A percentile compares a stretch with the other conserved stretches of the same genome.
These are phyloP conservation scores for Lactifluus volemus DNA, from an alignment of 768 basidiomycete species.

Conservation along the genomic window DNA sequence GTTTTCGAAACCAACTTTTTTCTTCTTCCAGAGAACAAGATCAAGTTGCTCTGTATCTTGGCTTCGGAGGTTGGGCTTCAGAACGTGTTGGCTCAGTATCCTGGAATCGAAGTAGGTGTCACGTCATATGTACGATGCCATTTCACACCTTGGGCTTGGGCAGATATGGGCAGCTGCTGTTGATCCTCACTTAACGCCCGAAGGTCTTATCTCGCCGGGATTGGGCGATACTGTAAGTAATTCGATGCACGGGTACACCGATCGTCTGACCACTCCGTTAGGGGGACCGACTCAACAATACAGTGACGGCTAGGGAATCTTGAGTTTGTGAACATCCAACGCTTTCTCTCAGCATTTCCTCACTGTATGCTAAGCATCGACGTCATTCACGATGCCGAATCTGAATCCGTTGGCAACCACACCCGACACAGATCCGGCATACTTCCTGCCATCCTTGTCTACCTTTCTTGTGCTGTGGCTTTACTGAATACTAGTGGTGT, in stretches of 20 bases:
- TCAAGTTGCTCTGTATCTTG: constrained; percentile 78
- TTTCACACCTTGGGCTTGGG: neutral
- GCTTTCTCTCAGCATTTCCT: neutral
- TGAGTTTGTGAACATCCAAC: neutral
- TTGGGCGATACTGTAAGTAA: constrained; percentile 77
- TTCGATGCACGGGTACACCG: neutral
- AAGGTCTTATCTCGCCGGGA: constrained; percentile 84
- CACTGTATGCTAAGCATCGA: neutral
- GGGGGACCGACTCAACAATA: constrained; percentile 85
- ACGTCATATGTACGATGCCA: neutral
- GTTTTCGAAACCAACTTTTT: neutral
- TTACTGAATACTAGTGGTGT: neutral
- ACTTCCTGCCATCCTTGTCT: neutral
- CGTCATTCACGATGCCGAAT: neutral
- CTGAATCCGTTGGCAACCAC: neutral
- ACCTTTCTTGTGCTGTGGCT: too few species aligned
- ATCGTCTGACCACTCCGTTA: constrained; percentile 24
- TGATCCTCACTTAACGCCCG: constrained; percentile 57
- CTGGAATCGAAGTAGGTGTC: constrained; percentile 64
- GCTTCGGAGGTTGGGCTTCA: constrained; percentile 68
- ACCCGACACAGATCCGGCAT: neutral
- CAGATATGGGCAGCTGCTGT: constrained; percentile 86
- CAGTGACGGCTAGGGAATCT: constrained; percentile 23
- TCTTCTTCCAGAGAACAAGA: constrained; percentile 40
- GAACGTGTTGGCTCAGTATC: constrained; percentile 56